phyloP scores from a whole-genome alignment of 179 eudicot genomes.

The Silene noctiflora region DNA sequence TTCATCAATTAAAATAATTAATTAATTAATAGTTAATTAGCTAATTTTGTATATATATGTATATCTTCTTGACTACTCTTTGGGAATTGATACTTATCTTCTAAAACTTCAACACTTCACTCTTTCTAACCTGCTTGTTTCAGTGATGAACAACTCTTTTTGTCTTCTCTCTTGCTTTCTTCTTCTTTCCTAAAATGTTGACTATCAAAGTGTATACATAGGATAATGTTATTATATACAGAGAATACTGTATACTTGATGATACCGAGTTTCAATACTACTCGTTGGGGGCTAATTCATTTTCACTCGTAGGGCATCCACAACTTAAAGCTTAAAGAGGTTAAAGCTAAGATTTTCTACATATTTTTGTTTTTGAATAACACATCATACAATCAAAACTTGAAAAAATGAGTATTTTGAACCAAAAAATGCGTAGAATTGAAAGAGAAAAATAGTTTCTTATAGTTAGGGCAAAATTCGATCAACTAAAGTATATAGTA shows the following conservation, averaged over 20 bases:
- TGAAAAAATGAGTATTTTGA: neutral
- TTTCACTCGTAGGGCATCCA: neutral
- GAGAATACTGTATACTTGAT: too few species aligned
- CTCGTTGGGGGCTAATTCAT: neutral
- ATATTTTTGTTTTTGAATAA: neutral
- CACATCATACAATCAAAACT: neutral
- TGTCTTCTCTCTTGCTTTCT: neutral
- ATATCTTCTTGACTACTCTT: conserved; percentile 14
- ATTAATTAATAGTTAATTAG: neutral
- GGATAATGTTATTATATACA: neutral
- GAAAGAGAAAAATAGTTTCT: neutral
- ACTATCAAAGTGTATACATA: neutral
- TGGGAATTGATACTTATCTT: conserved; percentile 26
- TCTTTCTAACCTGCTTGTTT: conserved; percentile 9
- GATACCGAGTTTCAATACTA: neutral
- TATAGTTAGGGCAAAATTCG: neutral
- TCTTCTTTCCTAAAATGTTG: neutral
- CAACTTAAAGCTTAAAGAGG: neutral
- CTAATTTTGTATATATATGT: too few species aligned
- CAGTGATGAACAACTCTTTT: conserved; percentile 1
- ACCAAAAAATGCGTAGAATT: neutral
- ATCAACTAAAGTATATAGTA: too few species aligned
- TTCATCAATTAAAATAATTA: neutral
- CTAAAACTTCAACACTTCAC: conserved; percentile 13
- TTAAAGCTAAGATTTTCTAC: too few species aligned